Percentiles rank a stretch among this genome's conserved stretches.
phyloP scores from a whole-genome alignment of 1,284 basidiomycete genomes.

The Ceratobasidium sp. region DNA sequence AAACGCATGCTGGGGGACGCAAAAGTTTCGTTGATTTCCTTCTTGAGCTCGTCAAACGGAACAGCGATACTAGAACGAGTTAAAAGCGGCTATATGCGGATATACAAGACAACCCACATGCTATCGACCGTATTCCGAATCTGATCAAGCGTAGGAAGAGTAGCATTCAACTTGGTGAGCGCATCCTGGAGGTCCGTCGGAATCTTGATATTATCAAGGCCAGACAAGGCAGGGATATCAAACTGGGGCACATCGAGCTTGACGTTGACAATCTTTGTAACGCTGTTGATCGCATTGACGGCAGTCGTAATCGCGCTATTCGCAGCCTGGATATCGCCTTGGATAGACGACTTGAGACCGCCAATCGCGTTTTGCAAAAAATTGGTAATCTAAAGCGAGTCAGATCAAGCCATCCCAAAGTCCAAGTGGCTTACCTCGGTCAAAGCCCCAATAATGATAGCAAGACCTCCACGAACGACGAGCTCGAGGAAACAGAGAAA shows the following conservation, averaged over 20 bases:
- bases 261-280: slow-evolving; percentile 71
- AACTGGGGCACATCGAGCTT: slow-evolving; percentile 77
- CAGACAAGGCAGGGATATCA: slow-evolving; percentile 75
- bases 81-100: not conserved
- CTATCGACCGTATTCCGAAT: slow-evolving; percentile 78
- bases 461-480: slow-evolving; percentile 83
- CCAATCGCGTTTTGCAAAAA: slow-evolving; percentile 73
- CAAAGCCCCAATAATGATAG: slow-evolving; percentile 84
- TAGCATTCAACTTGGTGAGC: slow-evolving; percentile 79
- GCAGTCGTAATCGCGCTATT: slow-evolving; percentile 77
- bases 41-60: slow-evolving; percentile 87
- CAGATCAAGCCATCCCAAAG: slow-evolving; percentile 12
- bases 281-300: slow-evolving; percentile 75
- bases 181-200: slow-evolving; percentile 83
- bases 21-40: slow-evolving; percentile 89
- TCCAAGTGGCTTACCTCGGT: slow-evolving; percentile 69
- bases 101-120: slow-evolving; percentile 66
- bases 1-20: slow-evolving; percentile 69
- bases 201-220: slow-evolving; percentile 82
- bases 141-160: slow-evolving; percentile 83
- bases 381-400: slow-evolving; percentile 70
- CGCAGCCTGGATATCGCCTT: slow-evolving; percentile 74
- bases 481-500: slow-evolving; percentile 94
- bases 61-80: slow-evolving; percentile 71
- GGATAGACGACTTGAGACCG: slow-evolving; percentile 73